Evolutionary conservation across 768 basidiomycete species (phyloP), one percentile per base, ranked within the genome.

Genomic region (Trametopsis cervina): DNA sequence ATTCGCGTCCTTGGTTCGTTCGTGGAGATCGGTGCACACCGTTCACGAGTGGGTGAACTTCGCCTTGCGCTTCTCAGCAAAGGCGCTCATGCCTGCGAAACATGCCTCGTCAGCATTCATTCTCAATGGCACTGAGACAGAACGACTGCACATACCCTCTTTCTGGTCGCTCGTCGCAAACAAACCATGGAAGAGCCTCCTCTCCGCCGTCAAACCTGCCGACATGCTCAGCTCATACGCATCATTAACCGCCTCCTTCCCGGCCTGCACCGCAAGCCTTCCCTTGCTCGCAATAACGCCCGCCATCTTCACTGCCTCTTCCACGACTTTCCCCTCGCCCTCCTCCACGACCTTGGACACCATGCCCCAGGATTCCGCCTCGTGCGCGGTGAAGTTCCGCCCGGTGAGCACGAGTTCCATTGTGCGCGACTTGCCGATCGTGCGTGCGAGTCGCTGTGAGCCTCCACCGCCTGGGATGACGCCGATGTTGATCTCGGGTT

Each of bases 351-450:
- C 80, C 52, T 83, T 71, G 64, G 83, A 89, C 40, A 92, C 83
- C 53, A 97, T 74, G 2, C 95, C 95, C 89, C 90, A 95, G 29
- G 71, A 66, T 42, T 81, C 82, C 1, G 95, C 95, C 57, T 95
- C 89, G 47, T 78, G 68, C 1, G 94, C 95, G 43, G 74, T 67
- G 59, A 96, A 76, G 53, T 70, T 84, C 26, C 89, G 80, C 3
- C 95, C 94, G 0, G 94, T 96, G 40, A 97, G 74, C 38, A 89
- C 78, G 65, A 97, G 69, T 62, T 98, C 95, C 95, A 97, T 98
- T 13, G 93, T 77, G 53, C 89, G 80, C 7, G 90, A 89, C 68
- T 96, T 97, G 38, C 95, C 95, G 54, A 97, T 77, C 9, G 85
- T 75, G 53, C 74, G 80, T 12, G 88, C 80, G 46, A 98, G 80